Base-by-base conservation (phyloP, 1,284 basidiomycete species). In the Fomitopsis palustris region DNA sequence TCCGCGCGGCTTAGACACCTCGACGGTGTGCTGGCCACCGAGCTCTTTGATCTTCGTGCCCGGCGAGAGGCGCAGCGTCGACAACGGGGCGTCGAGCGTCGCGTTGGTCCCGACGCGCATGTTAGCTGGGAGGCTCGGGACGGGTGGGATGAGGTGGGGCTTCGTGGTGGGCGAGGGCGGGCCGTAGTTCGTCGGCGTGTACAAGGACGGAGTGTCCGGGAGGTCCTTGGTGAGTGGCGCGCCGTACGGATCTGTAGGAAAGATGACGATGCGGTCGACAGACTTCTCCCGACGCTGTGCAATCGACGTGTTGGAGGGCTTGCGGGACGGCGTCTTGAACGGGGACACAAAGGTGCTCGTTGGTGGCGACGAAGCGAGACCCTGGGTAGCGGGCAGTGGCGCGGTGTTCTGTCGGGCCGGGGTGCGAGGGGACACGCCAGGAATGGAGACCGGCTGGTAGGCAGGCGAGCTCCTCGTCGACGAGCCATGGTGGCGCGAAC, bases 221-320 rank as follows among this genome's bases (percentile, higher is more conserved):
- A 52, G 49, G 3, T 33, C 49, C 31, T 52, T 52, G 23, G 35
- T n/a, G 7, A 33, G 29, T 23, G 49, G 49, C 49, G 12, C n/a
- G 27, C 49, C 49, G 9, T 33, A 52, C 31, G n/a, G 29, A 31
- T 52, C 49, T 31, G 49, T 52, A n/a, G 49, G 49, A 19, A 21
- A 52, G 49, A 52, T 52, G 49, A 52, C 49, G 49, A 52, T 35
- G 31, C 49, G 49, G 31, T 52, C 49, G 31, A 52, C 17, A n/a
- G 29, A 33, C 49, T 37, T 19, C 31, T 52, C 49, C n/a, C 49
- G 8, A 4, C 49, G 49, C 25, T 33, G 49, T 5, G 49, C 49
- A n/a, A 52, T n/a, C 17, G 49, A 33, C 49, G 49, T 19, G 21
- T n/a, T 52, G n/a, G 49, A 51, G 4, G 33, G n/a, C 33, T 52